Evolutionary conservation across 352 stramenopile species (phyloP), one percentile per base, ranked within the genome.

Genomic region (Peronospora tabacina): DNA sequence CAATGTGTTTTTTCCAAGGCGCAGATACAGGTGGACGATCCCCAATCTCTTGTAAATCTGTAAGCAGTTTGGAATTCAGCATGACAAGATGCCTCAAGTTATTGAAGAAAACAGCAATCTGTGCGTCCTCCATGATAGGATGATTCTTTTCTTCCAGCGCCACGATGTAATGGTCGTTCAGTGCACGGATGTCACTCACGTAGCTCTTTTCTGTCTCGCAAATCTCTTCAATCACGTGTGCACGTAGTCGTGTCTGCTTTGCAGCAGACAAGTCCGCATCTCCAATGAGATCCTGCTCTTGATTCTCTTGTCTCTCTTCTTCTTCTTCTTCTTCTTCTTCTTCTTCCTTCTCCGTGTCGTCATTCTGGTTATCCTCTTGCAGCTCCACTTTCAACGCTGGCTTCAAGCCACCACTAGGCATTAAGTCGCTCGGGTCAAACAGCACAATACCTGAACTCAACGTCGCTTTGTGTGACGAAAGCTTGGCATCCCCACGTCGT

Each of bases 51-150:
- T 67, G 44, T 7, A 92, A 45, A 43, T 93, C 80, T 33, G 75
- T 75, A 7, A 87, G 68, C 11, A 93, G 58, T 58, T 90, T 90
- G 10, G 77, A 90, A 57, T 93, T 90, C 49, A 93, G 70, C 72
- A 87, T 87, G 22, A 90, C 75, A 2, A 93, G 62, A 48, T 90
- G 73, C 8, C 78, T 62, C 29, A 93, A 36, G 24, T 83, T 90
- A 61, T 88, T 90, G 52, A 93, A 93, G 39, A 93, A 93, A 12
- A 93, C 82, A 34, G 82, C 82, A 44, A 91, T 89, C 58, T 89
- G 77, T 2, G 78, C 74, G 58, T 94, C 79, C 24, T 82, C 69
- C 72, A 89, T 84, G 42, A 94, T 86, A 17, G 72, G 76, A 49
- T 90, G 77, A 30, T 70, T 72, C 47, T 81, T 85, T 47, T 85